Evolutionary conservation across 306 rosid species (phyloP), one percentile per base, ranked within the genome.

Genomic region (Vigna angularis): DNA sequence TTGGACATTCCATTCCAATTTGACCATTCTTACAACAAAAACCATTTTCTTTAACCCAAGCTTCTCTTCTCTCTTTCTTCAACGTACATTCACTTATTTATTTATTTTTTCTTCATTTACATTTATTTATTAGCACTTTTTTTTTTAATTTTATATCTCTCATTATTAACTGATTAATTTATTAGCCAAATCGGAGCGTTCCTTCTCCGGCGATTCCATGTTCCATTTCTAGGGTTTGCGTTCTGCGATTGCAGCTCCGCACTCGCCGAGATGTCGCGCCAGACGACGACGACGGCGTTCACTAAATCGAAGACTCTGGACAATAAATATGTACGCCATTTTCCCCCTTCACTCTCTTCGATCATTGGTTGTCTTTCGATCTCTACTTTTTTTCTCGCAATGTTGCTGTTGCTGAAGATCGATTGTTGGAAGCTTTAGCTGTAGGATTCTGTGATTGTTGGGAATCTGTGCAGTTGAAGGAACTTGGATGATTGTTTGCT

Each of bases 301-400:
- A 89, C 85, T 78, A 93, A 96, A 85, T 84, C 95, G 56, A 96
- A 96, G 90, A 96, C 99, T n/a, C 99, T 96, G 73, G 99, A 91
- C 84, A 93, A 96, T 53, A 96, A 96, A 96, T 96, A 93, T 70
- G 99, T 76, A 69, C 18, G 83, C 49, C 81, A 63, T 76, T 75
- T 76, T 4, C 4, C 74, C 74, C 61, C 16, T 73, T 22, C 68
- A 22, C 59, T 68, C 52, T 56, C 58, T 53, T 53, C 44, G 9
- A 7, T 9, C 64, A 17, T 58, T 59, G 15, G 0, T 45, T 45
- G 61, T 61, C 55, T 3, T 12, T 76, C 47, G 47, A 77, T 77
- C 53, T 76, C 56, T 12, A 65, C 50, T 13, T 56, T 79, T 79
- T 30, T 66, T 63, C 6, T 18, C 15, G 24, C 9, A 67, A 81